Base-by-base conservation (phyloP, 2,329 filamentous ascomycete species). In the Thielaviopsis euricoi region DNA sequence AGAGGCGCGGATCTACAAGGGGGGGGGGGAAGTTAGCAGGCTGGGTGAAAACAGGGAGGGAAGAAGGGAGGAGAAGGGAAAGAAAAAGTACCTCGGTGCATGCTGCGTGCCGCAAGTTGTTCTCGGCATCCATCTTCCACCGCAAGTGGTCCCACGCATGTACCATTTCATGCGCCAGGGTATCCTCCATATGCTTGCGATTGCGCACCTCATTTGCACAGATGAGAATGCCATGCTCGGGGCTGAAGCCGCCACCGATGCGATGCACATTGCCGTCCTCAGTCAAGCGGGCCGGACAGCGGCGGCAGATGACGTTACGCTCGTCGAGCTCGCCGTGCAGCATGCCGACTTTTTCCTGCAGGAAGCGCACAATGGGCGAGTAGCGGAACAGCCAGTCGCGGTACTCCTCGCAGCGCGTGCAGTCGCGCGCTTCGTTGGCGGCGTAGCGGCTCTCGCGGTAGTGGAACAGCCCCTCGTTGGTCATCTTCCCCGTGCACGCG, bases 141-240 rank as follows among this genome's bases (percentile, higher is more conserved):
- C 91, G 76, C 64, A 97, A 67, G 69, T 95, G 86, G 69, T 98
- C 93, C 76, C 89, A 97, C 1, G 90, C 90, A 70, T 98, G 93
- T 56, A 98, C 86, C 89, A 98, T 94, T 74, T 98, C 93, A 71
- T 98, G 93, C 26, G 90, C 85, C 66, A 98, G 75, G 12, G 90
- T 95, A 69, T 98, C 93, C 73, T 98, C 93, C 64, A 95, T 70
- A 68, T 95, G 89, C 33, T 83, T 83, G 59, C 82, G 75, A 67
- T 89, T 83, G 60, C 85, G 76, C 67, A 97, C 81, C 71, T 93
- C 85, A 71, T 98, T 98, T 55, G 93, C 89, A 71, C 93, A 98
- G 22, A 98, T 76, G 66, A 94, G 69, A 62, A 98, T 96, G 43
- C 93, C 93, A 68, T 89, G 86, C 55, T 86, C 78, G 0, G 89